Evolutionary conservation across 2,329 filamentous ascomycete species (phyloP), one percentile per base, ranked within the genome.

Genomic region (Ceratocystis destructans): DNA sequence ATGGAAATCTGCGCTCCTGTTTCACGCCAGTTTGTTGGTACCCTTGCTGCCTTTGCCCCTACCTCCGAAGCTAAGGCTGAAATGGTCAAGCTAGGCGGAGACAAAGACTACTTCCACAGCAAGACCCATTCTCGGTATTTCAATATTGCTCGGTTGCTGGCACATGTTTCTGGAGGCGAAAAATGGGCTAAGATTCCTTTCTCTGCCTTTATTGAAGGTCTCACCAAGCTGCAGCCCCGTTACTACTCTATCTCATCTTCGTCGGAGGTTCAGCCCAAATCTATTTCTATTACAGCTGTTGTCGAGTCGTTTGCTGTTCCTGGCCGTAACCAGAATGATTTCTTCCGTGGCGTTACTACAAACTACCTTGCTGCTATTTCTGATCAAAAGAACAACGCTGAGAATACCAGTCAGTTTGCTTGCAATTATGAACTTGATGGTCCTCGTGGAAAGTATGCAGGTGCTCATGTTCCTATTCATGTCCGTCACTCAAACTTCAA

Each of bases 231-330:
- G 67, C 94, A 99, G 76, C 93, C 94, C 48, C 90, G 94, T 62
- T 99, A 97, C 82, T 99, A 99, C 80, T 99, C 95, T 62, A 99
- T 99, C 76, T 99, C 94, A 1, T 99, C 95, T 0, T 97, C 94
- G 0, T 96, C 94, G 5, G 76, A 91, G 7, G 92, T 96, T 17
- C 92, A 99, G 74, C 92, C 94, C 74, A 87, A 96, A 77, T 93
- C 91, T 79, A 91, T 99, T 70, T 90, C 94, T 68, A 88, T 99
- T 72, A 99, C 94, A 17, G 93, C 93, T 67, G 88, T 97, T 50
- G 93, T 99, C 68, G 94, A 97, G 75, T 90, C 87, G 12, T 83
- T 91, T 71, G 78, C 84, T 68, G 83, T 96, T 70, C 86, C 90
- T 22, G 89, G 89, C 70, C 87, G 90, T 62, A 80, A 82, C 31